phyloP scores from a whole-genome alignment of 2,329 filamentous ascomycete species.

The Colletotrichum noveboracense region DNA sequence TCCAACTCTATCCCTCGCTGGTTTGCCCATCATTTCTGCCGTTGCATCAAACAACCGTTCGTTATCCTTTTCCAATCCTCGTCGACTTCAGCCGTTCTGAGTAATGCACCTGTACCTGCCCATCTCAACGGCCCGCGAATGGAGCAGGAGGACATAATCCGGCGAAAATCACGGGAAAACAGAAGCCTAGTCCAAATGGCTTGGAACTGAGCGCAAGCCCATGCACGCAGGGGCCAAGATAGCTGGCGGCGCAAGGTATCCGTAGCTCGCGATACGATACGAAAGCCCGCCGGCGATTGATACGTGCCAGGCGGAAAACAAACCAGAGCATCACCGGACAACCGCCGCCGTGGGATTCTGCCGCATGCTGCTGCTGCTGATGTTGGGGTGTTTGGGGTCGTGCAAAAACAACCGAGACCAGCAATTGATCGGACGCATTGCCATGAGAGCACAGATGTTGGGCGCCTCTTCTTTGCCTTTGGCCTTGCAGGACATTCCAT shows the following conservation, averaged over 20 bases:
- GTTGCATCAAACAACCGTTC: background rate
- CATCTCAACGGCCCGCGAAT: background rate
- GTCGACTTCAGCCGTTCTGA: background rate
- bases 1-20: slow-evolving; percentile 6
- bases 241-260: background rate
- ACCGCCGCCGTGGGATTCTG: background rate
- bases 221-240: slow-evolving; percentile 5
- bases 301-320: background rate
- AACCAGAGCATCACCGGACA: background rate
- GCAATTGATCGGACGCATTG: slow-evolving; percentile 10
- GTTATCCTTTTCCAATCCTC: background rate
- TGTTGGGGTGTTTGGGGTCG: background rate
- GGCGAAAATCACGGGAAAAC: background rate
- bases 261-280: background rate
- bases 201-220: slow-evolving; percentile 13
- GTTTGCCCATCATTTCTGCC: background rate
- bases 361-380: background rate
- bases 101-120: background rate
- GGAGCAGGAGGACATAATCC: background rate
- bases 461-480: background rate
- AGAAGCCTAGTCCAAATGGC: background rate
- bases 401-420: background rate
- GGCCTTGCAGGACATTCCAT: slow-evolving; percentile 7
- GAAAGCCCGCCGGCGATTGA: background rate
- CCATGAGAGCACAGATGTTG: slow-evolving; percentile 14